These are phyloP conservation scores for Epichloe amarillans DNA, from an alignment of 2,329 filamentous ascomycete species.

Conservation along the genomic window DNA sequence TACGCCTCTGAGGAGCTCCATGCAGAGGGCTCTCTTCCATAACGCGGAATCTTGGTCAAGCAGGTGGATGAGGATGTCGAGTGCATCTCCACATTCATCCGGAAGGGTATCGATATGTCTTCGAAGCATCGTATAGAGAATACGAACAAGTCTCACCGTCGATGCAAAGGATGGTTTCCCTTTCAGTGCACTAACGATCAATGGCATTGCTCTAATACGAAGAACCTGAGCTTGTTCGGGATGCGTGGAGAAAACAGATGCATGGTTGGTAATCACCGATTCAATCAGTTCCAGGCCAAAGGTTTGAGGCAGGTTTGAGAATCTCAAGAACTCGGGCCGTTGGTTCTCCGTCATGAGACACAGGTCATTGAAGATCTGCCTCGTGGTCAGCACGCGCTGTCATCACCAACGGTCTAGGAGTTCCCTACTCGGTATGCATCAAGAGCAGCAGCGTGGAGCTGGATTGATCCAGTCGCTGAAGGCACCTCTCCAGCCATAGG, in stretches of 20 bases:
- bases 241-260: slow-evolving; percentile 64
- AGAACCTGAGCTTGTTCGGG: slow-evolving; percentile 71
- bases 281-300: slow-evolving; percentile 89
- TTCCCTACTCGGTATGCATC: slow-evolving; percentile 63
- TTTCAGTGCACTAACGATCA: slow-evolving; percentile 64
- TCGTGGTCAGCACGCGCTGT: slow-evolving; percentile 5
- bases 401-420: no score
- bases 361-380: slow-evolving; percentile 75
- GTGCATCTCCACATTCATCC: slow-evolving; percentile 68
- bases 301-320: slow-evolving; percentile 63
- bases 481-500: slow-evolving; percentile 54
- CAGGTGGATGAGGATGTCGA: slow-evolving; percentile 71
- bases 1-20: slow-evolving; percentile 80
- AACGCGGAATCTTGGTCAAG: slow-evolving; percentile 71
- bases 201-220: slow-evolving; percentile 65
- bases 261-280: slow-evolving; percentile 75
- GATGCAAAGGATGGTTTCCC: slow-evolving; percentile 69
- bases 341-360: slow-evolving; percentile 79
- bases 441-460: slow-evolving; percentile 61
- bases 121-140: slow-evolving; percentile 69
- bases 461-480: slow-evolving; percentile 47
- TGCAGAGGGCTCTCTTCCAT: slow-evolving; percentile 82
- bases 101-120: slow-evolving; percentile 63
- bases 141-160: slow-evolving; percentile 68
- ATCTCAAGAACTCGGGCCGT: slow-evolving; percentile 67